phyloP scores from a whole-genome alignment of 371 early-diverging fungal species.

The Batkoa obscura region DNA sequence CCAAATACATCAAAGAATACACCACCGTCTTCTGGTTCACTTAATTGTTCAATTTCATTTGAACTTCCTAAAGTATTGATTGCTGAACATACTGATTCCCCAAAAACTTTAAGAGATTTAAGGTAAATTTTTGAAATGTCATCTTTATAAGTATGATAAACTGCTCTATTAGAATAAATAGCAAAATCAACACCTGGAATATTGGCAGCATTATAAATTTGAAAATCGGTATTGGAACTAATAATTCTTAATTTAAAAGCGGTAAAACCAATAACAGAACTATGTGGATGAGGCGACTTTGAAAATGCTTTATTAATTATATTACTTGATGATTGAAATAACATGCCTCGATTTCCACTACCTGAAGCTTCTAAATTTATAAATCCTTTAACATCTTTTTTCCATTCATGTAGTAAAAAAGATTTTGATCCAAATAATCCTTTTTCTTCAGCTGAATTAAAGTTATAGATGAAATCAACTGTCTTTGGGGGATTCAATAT shows the following conservation, averaged over 20 bases:
- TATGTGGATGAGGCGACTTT: conserved; percentile 23
- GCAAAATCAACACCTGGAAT: conserved; percentile 56
- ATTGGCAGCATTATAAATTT: conserved; percentile 28
- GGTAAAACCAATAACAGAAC: conserved; percentile 42
- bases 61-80: too few relatives aligned
- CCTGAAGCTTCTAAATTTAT: conserved; percentile 73
- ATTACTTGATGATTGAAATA: conserved; percentile 41
- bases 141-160: conserved; percentile 51
- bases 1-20: too few relatives aligned
- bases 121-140: too few relatives aligned
- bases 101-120: too few relatives aligned
- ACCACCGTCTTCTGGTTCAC: too few relatives aligned
- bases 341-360: conserved; percentile 46
- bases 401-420: conserved; percentile 63
- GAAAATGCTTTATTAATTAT: conserved; percentile 18
- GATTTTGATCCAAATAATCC: conserved; percentile 49
- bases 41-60: too few relatives aligned
- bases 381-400: conserved; percentile 41
- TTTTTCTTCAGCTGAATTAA: conserved; percentile 75
- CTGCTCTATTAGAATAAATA: conserved; percentile 39
- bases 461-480: conserved; percentile 46
- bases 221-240: conserved; percentile 51
- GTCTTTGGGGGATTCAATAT: too few relatives aligned
- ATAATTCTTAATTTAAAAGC: conserved; percentile 37
- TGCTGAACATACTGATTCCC: too few relatives aligned